phyloP scores from a whole-genome alignment of 129 eudicot genomes.

The Centaurea solstitialis region DNA sequence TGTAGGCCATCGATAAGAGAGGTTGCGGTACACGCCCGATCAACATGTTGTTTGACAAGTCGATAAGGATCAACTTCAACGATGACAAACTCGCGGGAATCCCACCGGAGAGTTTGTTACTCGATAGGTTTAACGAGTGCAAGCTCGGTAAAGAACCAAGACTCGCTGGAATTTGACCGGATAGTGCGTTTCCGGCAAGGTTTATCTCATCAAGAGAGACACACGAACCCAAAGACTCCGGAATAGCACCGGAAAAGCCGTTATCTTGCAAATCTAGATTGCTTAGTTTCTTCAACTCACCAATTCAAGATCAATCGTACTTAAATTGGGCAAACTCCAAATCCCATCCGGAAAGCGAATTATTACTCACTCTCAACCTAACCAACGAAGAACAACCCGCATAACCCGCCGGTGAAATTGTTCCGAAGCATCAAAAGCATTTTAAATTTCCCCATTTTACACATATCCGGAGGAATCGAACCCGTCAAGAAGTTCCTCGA shows the following conservation, averaged over 20 bases:
- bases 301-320: slow-evolving; percentile 56
- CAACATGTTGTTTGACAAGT: too few relatives aligned
- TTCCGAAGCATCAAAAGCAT: too few relatives aligned
- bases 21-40: too few relatives aligned
- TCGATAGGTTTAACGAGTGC: slow-evolving; percentile 54
- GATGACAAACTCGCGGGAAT: too few relatives aligned
- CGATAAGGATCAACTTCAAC: too few relatives aligned
- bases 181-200: slow-evolving; percentile 49
- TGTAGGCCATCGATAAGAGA: too few relatives aligned
- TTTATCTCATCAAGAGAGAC: slow-evolving; percentile 44
- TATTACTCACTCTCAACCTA: too few relatives aligned
- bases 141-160: slow-evolving; percentile 50
- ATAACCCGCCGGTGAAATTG: too few relatives aligned
- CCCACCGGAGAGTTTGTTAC: slow-evolving; percentile 25
- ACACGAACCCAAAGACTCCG: slow-evolving; percentile 66
- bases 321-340: slow-evolving; percentile 61
- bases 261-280: slow-evolving; percentile 47
- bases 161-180: slow-evolving; percentile 50
- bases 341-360: slow-evolving; percentile 46
- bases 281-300: slow-evolving; percentile 44
- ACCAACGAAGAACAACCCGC: too few relatives aligned
- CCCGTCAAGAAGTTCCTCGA: too few relatives aligned
- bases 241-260: slow-evolving; percentile 53
- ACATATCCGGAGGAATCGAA: too few relatives aligned
- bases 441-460: too few relatives aligned